phyloP scores from a whole-genome alignment of 2,329 filamentous ascomycete species.

The Xylariaceae sp. region DNA sequence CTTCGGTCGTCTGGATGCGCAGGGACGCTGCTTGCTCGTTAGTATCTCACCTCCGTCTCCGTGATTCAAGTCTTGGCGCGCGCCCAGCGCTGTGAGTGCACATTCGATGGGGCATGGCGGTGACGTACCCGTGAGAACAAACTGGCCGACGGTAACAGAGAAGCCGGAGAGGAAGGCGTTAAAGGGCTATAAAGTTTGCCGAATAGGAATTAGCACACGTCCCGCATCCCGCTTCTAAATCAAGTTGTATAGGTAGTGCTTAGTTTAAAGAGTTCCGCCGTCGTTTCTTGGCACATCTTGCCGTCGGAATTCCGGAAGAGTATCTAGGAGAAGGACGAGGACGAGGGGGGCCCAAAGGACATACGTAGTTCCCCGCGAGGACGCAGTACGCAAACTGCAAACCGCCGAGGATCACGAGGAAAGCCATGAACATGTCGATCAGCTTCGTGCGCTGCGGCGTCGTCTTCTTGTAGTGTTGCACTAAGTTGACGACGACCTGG shows the following conservation, averaged over 20 bases:
- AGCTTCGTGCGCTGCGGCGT: constrained; percentile 91
- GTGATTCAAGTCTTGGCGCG: background rate
- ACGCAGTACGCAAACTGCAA: constrained; percentile 93
- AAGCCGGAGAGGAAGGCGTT: constrained; percentile 98
- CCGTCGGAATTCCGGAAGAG: background rate
- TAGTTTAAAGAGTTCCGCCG: background rate
- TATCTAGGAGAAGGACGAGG: too few relatives aligned
- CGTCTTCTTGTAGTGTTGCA: constrained; percentile 69
- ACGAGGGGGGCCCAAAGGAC: constrained; percentile 33
- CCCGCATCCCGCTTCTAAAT: background rate
- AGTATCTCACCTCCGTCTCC: constrained; percentile 2
- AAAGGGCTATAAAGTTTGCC: constrained; percentile 64
- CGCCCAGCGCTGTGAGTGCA: background rate
- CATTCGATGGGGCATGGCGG: background rate
- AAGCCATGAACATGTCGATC: constrained; percentile 84
- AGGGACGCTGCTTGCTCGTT: constrained; percentile 51
- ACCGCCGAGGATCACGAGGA: constrained; percentile 77
- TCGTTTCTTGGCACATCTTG: background rate
- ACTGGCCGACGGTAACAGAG: constrained; percentile 89
- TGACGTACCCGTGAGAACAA: constrained; percentile 81
- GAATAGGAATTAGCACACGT: constrained; percentile 3
- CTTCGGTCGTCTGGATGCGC: constrained; percentile 83
- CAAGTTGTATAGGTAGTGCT: background rate
- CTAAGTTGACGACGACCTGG: constrained; percentile 64
- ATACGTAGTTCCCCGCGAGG: constrained; percentile 86